Evolutionary conservation across 2,329 filamentous ascomycete genomes (phyloP), one percentile per base, ranked within the genome.

Genomic region (Aspergillus udagawae): DNA sequence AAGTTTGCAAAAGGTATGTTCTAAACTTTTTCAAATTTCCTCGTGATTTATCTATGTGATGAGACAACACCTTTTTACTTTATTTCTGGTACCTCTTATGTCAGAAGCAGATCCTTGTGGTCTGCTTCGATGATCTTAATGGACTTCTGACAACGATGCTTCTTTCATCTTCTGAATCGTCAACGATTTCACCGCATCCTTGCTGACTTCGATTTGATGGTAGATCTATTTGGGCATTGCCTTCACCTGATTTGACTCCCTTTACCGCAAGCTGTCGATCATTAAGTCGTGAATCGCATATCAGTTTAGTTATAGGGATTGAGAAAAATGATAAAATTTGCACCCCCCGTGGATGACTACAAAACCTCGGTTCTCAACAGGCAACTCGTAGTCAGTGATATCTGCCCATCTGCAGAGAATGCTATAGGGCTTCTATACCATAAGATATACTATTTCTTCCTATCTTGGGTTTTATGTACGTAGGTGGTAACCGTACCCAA

Each of bases 41-140:
- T 56, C 53, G 2, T 38, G 32, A 38, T 38, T 56, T 45, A 42
- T 61, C 62, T 64, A 57, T 56, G 83, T 91, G 90, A 93, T 92
- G 90, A 93, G 83, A 86, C 81, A 81, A 78, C 80, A 81, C 79
- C 66, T 66, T 68, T 54, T 74, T 77, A 73, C 78, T 77, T 78
- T 80, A 79, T 81, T 88, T 95, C 90, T 96, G 91, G 91, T 92
- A 96, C 91, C 92, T 96, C 92, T 96, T 94, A 91, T 91, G 85
- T 90, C 88, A 94, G 86, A 81, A 82, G 71, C 70, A 71, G 66
- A 64, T 65, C 69, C 62, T 68, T 63, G 64, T 67, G 66, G 67
- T 75, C 71, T 80, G 78, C 72, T 79, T 75, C 86, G 77, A 90
- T 92, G 89, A 91, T 90, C 89, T 84, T 81, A 89, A 80, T 80